These are phyloP conservation scores for Colletotrichum lentis DNA, from an alignment of 2,329 filamentous ascomycete genomes.

Conservation along the genomic window DNA sequence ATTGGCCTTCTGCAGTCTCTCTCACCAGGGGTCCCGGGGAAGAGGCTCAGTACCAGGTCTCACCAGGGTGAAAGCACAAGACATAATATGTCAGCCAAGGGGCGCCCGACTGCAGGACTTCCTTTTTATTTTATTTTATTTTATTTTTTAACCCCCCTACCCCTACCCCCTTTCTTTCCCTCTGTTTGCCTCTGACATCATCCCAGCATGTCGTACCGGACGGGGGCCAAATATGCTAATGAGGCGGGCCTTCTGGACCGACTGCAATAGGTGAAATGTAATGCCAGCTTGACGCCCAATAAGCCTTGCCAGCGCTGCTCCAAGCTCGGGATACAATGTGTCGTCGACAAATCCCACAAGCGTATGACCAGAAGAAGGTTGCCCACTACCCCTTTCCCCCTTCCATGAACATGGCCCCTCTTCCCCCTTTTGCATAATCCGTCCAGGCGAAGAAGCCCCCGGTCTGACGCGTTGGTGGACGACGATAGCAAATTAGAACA, in stretches of 20 bases:
- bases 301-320: constrained; percentile 56
- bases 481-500: constrained; percentile 60
- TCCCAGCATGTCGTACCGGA: neutral
- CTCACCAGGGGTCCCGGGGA: neutral
- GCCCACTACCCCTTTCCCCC: constrained; percentile 1
- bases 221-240: constrained; percentile 3
- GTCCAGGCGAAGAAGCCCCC: neutral
- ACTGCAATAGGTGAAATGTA: constrained; percentile 55
- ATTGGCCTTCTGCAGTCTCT: constrained; percentile 17
- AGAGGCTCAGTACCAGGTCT: too few species aligned
- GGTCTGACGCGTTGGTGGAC: constrained; percentile 19
- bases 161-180: neutral
- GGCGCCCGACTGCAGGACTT: neutral
- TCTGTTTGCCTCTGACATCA: neutral
- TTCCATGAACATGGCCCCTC: neutral
- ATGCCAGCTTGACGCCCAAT: constrained; percentile 49
- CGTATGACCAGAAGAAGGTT: constrained; percentile 57
- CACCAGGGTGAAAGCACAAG: neutral
- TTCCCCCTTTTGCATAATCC: neutral
- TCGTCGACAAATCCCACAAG: constrained; percentile 59
- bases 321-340: constrained; percentile 54
- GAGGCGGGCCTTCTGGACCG: constrained; percentile 2
- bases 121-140: neutral
- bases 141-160: too few species aligned
- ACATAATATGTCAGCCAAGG: constrained; percentile 12